Conservation (phyloP, 176 grass and related monocot species). For the Themeda triandra region DNA sequence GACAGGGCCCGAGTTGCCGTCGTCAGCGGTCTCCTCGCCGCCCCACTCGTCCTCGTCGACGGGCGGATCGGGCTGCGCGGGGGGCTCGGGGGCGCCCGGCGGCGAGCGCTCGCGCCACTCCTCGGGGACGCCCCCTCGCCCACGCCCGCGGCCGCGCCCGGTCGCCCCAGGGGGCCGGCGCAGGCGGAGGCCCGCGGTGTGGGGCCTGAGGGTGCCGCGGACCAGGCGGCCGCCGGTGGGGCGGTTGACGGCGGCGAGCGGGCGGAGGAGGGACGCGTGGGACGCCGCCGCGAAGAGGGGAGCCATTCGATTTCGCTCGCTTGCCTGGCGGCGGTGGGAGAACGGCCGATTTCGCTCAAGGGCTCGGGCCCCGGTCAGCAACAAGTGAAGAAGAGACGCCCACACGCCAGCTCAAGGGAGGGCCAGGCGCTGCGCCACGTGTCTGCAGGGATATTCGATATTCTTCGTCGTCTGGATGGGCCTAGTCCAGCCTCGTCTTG, state of each 20-base stretch:
- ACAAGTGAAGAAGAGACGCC: background rate
- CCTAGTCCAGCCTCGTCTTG: background rate
- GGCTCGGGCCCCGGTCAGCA: too few relatives aligned
- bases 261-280: conserved; percentile 34
- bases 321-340: background rate
- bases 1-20: conserved; percentile 11
- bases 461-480: background rate
- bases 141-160: background rate
- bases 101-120: conserved; percentile 59
- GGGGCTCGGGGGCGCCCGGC: conserved; percentile 22
- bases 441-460: conserved; percentile 6
- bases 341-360: too few relatives aligned
- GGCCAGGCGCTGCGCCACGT: background rate
- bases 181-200: background rate
- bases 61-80: conserved; percentile 36
- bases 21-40: background rate
- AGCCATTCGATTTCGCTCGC: conserved; percentile 40
- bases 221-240: background rate
- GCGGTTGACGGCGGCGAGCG: conserved; percentile 13
- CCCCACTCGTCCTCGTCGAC: conserved; percentile 80
- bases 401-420: background rate
- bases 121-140: conserved; percentile 36
- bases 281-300: conserved; percentile 42
- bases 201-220: background rate
- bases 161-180: background rate